Percentiles rank a stretch among this genome's conserved stretches.
phyloP scores from a whole-genome alignment of 2,329 filamentous ascomycete species.

The Furcasterigmium furcatum region DNA sequence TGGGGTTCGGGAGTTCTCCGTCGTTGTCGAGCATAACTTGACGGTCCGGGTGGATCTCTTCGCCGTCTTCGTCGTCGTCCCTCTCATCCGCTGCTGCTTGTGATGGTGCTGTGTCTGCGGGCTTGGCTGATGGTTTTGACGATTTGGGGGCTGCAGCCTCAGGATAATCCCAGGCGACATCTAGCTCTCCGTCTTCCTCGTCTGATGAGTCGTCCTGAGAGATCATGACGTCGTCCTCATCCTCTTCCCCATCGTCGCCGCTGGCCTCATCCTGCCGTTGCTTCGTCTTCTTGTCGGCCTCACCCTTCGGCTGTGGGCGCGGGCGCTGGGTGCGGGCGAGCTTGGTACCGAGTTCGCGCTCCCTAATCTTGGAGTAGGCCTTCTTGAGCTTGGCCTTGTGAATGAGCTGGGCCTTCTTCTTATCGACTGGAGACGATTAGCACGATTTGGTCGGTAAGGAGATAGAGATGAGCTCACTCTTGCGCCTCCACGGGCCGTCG shows the following conservation, averaged over 20 bases:
- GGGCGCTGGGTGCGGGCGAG: constrained; percentile 9
- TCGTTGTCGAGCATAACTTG: constrained; percentile 33
- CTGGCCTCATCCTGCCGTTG: constrained; percentile 10
- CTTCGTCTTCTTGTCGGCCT: constrained; percentile 22
- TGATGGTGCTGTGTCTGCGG: constrained; percentile 5
- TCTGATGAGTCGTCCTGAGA: constrained; percentile 6
- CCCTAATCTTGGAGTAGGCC: constrained; percentile 84
- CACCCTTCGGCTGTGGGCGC: constrained; percentile 1
- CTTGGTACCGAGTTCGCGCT: constrained; percentile 38
- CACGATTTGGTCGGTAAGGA: constrained; percentile 1
- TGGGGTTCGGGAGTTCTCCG: constrained; percentile 13
- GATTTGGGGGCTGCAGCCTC: constrained; percentile 4
- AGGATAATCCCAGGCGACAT: constrained; percentile 11
- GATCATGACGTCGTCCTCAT: constrained; percentile 12
- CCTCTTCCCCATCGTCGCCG: constrained; percentile 16
- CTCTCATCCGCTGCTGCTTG: constrained; percentile 1
- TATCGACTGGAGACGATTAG: constrained; percentile 51
- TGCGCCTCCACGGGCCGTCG: constrained; percentile 83
- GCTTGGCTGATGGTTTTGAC: constrained; percentile 1
- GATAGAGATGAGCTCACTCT: constrained; percentile 40
- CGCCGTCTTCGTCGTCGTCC: constrained; percentile 6
- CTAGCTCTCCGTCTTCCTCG: constrained; percentile 11
- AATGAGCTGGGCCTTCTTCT: constrained; percentile 87
- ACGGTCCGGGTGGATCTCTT: constrained; percentile 34
- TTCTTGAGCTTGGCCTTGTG: constrained; percentile 93